Percentiles rank a stretch among this genome's conserved stretches.
Evolutionary conservation across 208 protist species (phyloP).

Genomic region (Tetramitus jugosus): DNA sequence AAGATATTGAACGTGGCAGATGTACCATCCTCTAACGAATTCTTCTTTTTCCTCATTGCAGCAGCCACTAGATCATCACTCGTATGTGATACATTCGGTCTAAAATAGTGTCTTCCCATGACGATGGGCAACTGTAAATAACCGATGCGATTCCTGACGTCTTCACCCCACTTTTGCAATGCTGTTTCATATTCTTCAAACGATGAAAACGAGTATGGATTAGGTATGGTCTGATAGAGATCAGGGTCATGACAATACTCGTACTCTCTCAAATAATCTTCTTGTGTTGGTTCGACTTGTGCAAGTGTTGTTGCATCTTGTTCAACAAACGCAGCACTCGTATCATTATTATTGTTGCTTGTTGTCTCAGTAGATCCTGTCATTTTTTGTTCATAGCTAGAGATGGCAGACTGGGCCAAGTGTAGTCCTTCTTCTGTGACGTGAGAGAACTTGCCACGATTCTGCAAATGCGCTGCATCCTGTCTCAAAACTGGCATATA

Average conservation of each 20-base stretch:
- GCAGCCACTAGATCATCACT: not conserved
- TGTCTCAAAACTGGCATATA: not conserved
- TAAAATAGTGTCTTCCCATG: conserved; percentile 13
- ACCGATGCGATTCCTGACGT: not conserved
- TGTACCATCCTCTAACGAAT: too few relatives aligned
- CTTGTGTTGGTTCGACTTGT: not conserved
- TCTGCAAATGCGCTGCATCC: not conserved
- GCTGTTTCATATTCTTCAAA: conserved; percentile 15
- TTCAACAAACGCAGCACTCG: too few relatives aligned
- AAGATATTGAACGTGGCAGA: too few relatives aligned
- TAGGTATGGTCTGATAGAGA: not conserved
- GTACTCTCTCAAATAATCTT: not conserved
- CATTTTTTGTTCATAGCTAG: too few relatives aligned
- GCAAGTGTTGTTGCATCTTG: too few relatives aligned
- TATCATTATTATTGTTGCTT: too few relatives aligned
- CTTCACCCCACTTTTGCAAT: not conserved
- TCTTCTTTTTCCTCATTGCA: not conserved
- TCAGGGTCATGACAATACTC: not conserved
- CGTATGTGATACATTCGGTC: not conserved
- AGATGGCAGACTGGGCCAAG: not conserved
- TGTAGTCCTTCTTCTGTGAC: not conserved
- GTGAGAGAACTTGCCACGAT: not conserved
- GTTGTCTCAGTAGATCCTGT: too few relatives aligned
- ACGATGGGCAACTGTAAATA: not conserved
- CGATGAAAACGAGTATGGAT: not conserved